Evolutionary conservation across 495 filamentous ascomycete genomes (phyloP).

Genomic region (Apodospora peruviana): DNA sequence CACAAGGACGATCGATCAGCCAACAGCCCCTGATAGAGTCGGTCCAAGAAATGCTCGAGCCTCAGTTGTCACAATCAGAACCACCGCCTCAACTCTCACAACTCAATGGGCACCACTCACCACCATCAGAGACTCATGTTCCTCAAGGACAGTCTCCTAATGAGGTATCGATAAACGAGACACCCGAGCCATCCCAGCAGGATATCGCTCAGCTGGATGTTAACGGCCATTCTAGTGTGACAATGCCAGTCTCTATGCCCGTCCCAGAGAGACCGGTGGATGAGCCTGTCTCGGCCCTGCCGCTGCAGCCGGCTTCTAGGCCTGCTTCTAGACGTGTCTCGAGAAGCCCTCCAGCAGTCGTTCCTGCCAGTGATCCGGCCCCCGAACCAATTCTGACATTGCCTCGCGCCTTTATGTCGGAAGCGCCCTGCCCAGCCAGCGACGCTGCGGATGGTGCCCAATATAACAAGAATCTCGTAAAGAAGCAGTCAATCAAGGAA

Average conservation of each 20-base stretch:
- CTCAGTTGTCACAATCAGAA: constrained; percentile 2
- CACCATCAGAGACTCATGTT: neutral
- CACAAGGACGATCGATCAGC: neutral
- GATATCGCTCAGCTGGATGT: neutral
- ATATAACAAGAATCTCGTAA: constrained; percentile 45
- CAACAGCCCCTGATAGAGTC: neutral
- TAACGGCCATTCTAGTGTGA: neutral
- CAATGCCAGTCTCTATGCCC: constrained; percentile 10
- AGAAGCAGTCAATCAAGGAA: constrained; percentile 58
- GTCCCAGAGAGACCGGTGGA: constrained; percentile 4
- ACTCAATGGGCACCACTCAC: neutral
- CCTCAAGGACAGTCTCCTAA: neutral
- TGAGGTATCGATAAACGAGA: neutral
- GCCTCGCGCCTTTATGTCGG: constrained; percentile 16
- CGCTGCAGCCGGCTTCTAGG: constrained; percentile 2
- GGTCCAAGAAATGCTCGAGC: neutral
- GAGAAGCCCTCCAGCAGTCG: constrained; percentile 3
- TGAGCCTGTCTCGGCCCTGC: constrained; percentile 8
- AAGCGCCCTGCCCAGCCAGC: constrained; percentile 22
- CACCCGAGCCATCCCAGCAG: neutral
- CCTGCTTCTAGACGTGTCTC: constrained; percentile 13
- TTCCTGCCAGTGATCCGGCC: constrained; percentile 19
- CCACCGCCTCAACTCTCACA: neutral
- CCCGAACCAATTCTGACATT: constrained; percentile 10
- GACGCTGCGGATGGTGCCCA: constrained; percentile 17